Evolutionary conservation across 73 alveolate genomes (phyloP), one percentile per base, ranked within the genome.

Genomic region (Paramecium bursaria): DNA sequence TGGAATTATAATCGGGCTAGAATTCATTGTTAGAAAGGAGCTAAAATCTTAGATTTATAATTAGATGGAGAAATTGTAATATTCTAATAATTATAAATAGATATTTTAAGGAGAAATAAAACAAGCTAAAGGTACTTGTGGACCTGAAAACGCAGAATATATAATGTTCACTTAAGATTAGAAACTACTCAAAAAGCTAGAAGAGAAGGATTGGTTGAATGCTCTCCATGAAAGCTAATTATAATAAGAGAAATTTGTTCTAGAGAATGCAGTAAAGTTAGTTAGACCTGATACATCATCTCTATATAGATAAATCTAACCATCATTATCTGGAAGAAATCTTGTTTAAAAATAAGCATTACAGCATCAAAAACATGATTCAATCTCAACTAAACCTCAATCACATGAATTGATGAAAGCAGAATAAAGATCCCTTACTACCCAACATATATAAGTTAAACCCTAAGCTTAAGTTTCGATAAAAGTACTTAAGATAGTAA

Each of bases 1-100:
- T 94, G 98, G 98, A 94, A 94, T 54, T 94, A 94, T 76, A 94
- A 94, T 61, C 92, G 92, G 54, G 85, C 92, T 2, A 75, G 98
- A 82, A 94, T 90, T 10, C 96, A 94, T 47, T 90, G 94, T 3
- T 91, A 47, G 15, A 80, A 96, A 92, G 95, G 98, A 27, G 98
- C 90, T 17, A 85, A 86, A 67, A 74, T 75, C 14, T 46, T 94
- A 9, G 86, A 85, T 50, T 74, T 90, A 35, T 48, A 46, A 0
- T 76, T 92, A n/a, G 96, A 94, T 57, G 79, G 49, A 11, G 5
- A 39, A 7, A 7, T 7, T 5, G 49, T 39, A 39, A 39, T 7
- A 39, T 7, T 39, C 5, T 5, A 7, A 7, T 39, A 39, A 7
- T 39, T 39, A 51, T 17, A 67, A 48, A 44, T 44, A 61, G 5